These are phyloP conservation scores for Eimeria praecox DNA, from an alignment of 169 alveolate genomes.

Conservation along the genomic window DNA sequence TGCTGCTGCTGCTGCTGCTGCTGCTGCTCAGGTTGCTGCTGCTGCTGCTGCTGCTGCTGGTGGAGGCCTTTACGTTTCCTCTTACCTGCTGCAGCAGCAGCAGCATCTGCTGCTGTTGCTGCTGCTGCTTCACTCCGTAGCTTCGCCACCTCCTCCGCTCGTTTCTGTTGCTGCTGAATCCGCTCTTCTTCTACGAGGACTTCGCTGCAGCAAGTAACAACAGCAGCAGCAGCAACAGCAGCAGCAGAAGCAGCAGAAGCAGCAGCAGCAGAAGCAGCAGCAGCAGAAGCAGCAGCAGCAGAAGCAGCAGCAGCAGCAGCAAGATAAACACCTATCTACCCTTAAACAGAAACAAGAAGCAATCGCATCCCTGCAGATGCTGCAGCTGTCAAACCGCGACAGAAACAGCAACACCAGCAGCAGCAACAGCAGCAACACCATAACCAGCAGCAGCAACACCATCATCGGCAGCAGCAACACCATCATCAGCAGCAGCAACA, in stretches of 20 bases:
- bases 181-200: slow-evolving; percentile 47
- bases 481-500: too few species aligned
- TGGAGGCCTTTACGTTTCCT: slow-evolving; percentile 6
- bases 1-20: slow-evolving; percentile 68
- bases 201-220: slow-evolving; percentile 54
- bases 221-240: background rate
- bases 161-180: slow-evolving; percentile 40
- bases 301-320: too few species aligned
- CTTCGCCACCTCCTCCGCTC: slow-evolving; percentile 43
- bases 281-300: too few species aligned
- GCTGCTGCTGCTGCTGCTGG: slow-evolving; percentile 36
- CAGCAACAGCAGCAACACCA: too few species aligned
- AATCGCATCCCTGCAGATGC: too few species aligned
- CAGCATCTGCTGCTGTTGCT: slow-evolving; percentile 55
- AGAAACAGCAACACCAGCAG: background rate
- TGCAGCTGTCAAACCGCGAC: background rate
- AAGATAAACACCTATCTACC: too few species aligned
- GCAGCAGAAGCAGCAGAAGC: too few species aligned
- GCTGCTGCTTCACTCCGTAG: slow-evolving; percentile 68
- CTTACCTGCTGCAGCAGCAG: slow-evolving; percentile 33
- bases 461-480: too few species aligned
- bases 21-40: slow-evolving; percentile 18
- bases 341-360: too few species aligned
- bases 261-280: too few species aligned
- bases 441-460: too few species aligned